Percentiles rank a stretch among this genome's conserved stretches.
Evolutionary conservation across 169 alveolate species (phyloP).

Genomic region (Cryptosporidium tyzzeri): DNA sequence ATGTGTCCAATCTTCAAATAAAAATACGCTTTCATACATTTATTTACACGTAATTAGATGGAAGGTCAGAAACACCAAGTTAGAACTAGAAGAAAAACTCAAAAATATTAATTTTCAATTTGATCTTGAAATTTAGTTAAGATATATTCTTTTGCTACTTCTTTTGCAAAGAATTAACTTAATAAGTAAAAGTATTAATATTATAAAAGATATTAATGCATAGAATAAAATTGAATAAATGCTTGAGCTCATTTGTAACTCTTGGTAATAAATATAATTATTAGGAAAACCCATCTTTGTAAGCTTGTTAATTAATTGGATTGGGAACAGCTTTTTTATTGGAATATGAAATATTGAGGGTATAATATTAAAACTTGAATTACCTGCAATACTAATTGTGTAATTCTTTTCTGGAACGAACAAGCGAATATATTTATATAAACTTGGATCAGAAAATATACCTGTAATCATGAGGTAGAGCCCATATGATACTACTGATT

Average conservation of each 20-base stretch:
- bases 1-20: conserved; percentile 16
- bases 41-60: conserved; percentile 69
- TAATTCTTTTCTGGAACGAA: conserved; percentile 16
- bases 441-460: conserved; percentile 21
- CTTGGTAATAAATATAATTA: conserved; percentile 5
- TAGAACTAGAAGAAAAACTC: conserved; percentile 28
- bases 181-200: background rate
- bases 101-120: background rate
- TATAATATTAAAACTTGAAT: conserved; percentile 23
- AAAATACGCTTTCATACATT: background rate
- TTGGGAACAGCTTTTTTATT: conserved; percentile 11
- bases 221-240: conserved; percentile 30
- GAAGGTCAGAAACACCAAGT: conserved; percentile 10
- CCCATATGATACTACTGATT: conserved; percentile 36
- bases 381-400: background rate
- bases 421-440: conserved; percentile 18
- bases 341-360: conserved; percentile 59
- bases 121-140: background rate
- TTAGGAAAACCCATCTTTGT: background rate
- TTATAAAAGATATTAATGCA: background rate
- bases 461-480: conserved; percentile 18
- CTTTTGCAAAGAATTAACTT: conserved; percentile 9
- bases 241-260: conserved; percentile 21
- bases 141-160: background rate
- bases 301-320: background rate